Conservation (phyloP, 2,329 filamentous ascomycete genomes). For the Aspergillus udagawae region DNA sequence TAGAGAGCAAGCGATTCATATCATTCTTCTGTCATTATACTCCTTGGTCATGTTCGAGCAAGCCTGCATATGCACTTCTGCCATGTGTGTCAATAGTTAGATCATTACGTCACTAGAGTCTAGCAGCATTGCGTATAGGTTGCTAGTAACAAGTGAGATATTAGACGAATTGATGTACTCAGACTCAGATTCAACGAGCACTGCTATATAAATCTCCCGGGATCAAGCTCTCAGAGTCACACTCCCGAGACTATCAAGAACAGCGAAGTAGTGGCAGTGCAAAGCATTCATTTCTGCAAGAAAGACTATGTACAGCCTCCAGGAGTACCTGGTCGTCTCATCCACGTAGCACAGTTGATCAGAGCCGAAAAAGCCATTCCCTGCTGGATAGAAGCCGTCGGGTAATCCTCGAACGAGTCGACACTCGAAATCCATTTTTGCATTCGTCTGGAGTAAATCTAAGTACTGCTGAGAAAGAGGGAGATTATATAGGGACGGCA, state of each 20-base stretch:
- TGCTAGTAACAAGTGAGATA: not conserved
- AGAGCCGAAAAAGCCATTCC: not conserved
- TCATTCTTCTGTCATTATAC: not conserved
- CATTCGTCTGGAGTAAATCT: not conserved
- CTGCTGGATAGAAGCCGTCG: not conserved
- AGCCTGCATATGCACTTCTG: not conserved
- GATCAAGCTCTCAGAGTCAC: not conserved
- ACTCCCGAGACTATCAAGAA: not conserved
- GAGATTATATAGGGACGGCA: not conserved
- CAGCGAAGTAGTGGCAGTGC: not conserved
- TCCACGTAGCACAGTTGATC: not conserved
- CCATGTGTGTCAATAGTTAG: not conserved
- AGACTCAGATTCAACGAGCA: not conserved
- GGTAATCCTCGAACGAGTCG: not conserved
- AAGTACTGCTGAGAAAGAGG: not conserved
- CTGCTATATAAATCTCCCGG: not conserved
- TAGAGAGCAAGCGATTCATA: not conserved
- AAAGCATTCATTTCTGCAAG: not conserved
- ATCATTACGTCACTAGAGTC: not conserved
- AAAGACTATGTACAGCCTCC: not conserved
- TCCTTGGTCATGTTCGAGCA: not conserved
- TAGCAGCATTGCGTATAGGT: not conserved
- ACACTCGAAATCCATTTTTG: not conserved
- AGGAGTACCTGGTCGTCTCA: not conserved
- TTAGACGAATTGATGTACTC: not conserved